Conservation (phyloP, 2,329 filamentous ascomycete genomes). For the Fragosphaeria purpurea region DNA sequence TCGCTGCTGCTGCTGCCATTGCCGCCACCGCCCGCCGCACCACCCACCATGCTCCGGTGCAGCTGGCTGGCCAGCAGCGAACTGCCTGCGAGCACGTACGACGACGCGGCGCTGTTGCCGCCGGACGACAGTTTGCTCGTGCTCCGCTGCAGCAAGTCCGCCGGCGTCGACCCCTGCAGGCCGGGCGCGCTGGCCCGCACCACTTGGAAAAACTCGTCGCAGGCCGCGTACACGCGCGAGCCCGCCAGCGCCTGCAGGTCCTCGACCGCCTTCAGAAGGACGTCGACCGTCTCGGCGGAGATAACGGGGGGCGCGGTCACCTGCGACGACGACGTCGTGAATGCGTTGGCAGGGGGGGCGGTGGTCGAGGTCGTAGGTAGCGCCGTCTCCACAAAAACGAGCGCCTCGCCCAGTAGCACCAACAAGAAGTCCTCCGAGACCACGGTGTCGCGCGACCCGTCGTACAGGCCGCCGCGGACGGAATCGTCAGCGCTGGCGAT, state of each 20-base stretch:
- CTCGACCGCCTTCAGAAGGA: constrained; percentile 66
- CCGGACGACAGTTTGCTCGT: constrained; percentile 21
- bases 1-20: constrained; percentile 19
- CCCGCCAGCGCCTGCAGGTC: constrained; percentile 65
- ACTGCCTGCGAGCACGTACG: constrained; percentile 63
- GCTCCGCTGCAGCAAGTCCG: constrained; percentile 53
- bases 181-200: constrained; percentile 61
- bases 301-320: constrained; percentile 28
- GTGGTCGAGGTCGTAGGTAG: constrained; percentile 1
- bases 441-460: constrained; percentile 68
- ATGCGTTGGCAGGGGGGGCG: not conserved
- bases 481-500: constrained; percentile 80
- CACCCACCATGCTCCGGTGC: constrained; percentile 49
- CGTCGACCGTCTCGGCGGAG: constrained; percentile 61
- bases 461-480: constrained; percentile 83
- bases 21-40: constrained; percentile 23
- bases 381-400: constrained; percentile 56
- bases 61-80: constrained; percentile 57
- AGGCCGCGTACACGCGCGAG: constrained; percentile 59
- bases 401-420: constrained; percentile 71
- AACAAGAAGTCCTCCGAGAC: constrained; percentile 83
- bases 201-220: constrained; percentile 68
- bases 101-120: constrained; percentile 26
- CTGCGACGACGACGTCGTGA: not conserved
- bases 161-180: constrained; percentile 50